phyloP scores from a whole-genome alignment of 2,329 filamentous ascomycete genomes.

The Thelonectria discophora region DNA sequence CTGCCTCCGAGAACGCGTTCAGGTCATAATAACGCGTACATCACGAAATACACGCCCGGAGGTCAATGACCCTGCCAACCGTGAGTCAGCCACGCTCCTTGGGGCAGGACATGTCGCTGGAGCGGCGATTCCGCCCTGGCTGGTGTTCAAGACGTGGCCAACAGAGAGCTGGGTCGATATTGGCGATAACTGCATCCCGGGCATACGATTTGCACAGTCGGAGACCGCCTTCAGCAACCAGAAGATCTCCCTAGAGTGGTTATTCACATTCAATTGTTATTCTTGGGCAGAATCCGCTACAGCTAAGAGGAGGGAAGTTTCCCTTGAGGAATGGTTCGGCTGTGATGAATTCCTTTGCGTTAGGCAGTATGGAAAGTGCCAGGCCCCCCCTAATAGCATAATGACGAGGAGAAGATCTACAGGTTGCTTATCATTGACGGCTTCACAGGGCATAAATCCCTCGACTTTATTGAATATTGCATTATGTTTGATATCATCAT shows the following conservation, averaged over 20 bases:
- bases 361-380: background rate
- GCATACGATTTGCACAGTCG: too few relatives aligned
- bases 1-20: too few relatives aligned
- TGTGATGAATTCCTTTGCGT: conserved; percentile 4
- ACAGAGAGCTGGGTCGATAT: too few relatives aligned
- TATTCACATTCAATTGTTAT: background rate
- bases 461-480: background rate
- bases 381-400: background rate
- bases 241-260: background rate
- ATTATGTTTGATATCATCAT: conserved; percentile 4
- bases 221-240: conserved; percentile 3
- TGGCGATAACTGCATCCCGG: too few relatives aligned
- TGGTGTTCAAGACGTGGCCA: too few relatives aligned
- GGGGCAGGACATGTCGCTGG: too few relatives aligned
- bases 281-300: background rate
- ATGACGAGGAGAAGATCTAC: background rate
- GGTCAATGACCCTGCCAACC: too few relatives aligned
- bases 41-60: too few relatives aligned
- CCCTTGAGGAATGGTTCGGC: conserved; percentile 3
- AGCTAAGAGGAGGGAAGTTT: background rate
- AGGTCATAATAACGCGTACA: too few relatives aligned
- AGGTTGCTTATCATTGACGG: background rate
- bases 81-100: too few relatives aligned
- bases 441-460: background rate
- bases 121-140: too few relatives aligned